Evolutionary conservation across 495 filamentous ascomycete species (phyloP).

Genomic region (Penicillium lagena): DNA sequence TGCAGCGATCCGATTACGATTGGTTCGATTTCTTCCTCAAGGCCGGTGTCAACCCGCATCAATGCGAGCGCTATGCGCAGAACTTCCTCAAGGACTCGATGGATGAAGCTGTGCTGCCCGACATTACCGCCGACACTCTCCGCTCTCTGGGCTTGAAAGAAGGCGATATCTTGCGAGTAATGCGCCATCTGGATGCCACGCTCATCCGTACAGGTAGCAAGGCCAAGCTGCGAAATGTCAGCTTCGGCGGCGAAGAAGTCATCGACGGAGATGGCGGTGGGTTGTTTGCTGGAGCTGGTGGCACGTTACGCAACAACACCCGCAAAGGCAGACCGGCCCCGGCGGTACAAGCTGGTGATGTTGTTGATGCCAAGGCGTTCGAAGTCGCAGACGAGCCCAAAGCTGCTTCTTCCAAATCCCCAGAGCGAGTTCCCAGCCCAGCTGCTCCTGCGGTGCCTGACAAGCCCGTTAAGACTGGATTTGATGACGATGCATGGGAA

Average conservation of each 20-base stretch:
- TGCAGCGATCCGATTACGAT: conserved; percentile 69
- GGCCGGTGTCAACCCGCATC: conserved; percentile 82
- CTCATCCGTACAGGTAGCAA: conserved; percentile 58
- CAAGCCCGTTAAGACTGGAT: conserved; percentile 53
- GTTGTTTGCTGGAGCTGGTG: conserved; percentile 87
- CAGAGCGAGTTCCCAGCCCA: conserved; percentile 41
- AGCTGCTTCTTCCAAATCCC: conserved; percentile 21
- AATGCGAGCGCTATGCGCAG: conserved; percentile 89
- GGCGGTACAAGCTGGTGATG: conserved; percentile 73
- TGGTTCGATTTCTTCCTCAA: conserved; percentile 98
- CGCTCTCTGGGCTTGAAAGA: conserved; percentile 86
- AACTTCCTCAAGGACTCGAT: conserved; percentile 87
- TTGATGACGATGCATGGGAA: conserved; percentile 98
- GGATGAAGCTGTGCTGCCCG: conserved; percentile 84
- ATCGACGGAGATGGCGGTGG: conserved; percentile 55
- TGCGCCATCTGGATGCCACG: conserved; percentile 80
- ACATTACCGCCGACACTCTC: conserved; percentile 75
- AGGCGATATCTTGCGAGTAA: conserved; percentile 92
- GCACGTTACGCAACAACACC: conserved; percentile 87
- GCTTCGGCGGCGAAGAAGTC: conserved; percentile 52
- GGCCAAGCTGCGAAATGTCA: conserved; percentile 53
- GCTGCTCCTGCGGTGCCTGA: conserved; percentile 35
- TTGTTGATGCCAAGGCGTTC: conserved; percentile 83
- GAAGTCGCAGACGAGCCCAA: conserved; percentile 45
- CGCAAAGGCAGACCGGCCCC: conserved; percentile 85